Conservation (phyloP, 441 rosid species). For the Populus trichocarpa region DNA sequence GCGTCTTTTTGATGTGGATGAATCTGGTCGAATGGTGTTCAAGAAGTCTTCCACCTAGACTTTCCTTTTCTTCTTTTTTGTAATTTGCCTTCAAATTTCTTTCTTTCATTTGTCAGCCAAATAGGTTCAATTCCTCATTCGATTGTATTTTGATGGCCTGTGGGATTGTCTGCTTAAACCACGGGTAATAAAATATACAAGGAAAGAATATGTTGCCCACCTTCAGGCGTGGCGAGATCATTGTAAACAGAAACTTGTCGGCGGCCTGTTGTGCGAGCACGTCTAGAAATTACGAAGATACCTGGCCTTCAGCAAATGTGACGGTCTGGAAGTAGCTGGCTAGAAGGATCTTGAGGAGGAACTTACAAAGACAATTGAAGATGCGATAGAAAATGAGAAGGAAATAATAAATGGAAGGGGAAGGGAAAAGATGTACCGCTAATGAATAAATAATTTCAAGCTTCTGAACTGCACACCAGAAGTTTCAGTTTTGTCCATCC, state of each 20-base stretch:
- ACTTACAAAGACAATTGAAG: neutral
- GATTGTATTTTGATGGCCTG: neutral
- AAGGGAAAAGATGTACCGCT: neutral
- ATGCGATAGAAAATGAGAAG: neutral
- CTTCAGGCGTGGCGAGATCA: neutral
- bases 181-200: neutral
- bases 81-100: neutral
- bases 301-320: neutral
- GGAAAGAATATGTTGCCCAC: neutral
- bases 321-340: neutral
- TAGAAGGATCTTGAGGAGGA: neutral
- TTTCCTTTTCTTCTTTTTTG: neutral
- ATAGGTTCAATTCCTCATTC: neutral
- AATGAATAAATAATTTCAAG: conserved; percentile 1
- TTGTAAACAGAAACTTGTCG: neutral
- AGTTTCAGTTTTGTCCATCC: neutral
- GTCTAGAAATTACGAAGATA: neutral
- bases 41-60: conserved; percentile 29
- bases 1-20: conserved; percentile 49
- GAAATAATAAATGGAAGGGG: neutral
- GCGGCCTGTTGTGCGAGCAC: neutral
- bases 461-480: conserved; percentile 2
- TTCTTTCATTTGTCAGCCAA: conserved; percentile 14
- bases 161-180: neutral
- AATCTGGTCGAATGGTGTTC: conserved; percentile 42